Percentiles rank a stretch among this genome's conserved stretches.
Evolutionary conservation across 2,329 filamentous ascomycete species (phyloP).

Genomic region (Fusarium sp.): DNA sequence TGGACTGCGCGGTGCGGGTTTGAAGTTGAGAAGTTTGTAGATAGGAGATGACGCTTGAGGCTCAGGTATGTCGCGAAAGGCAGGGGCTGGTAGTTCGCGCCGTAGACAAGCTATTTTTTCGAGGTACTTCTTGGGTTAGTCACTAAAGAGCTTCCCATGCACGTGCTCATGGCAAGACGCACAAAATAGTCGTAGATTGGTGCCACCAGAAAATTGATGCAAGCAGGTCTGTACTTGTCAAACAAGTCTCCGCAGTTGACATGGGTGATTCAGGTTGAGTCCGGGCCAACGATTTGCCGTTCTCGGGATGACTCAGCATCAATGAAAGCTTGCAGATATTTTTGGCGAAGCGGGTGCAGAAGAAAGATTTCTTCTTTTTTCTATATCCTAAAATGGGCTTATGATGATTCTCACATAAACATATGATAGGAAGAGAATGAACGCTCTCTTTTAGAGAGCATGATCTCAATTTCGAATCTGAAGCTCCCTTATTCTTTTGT

Average conservation of each 20-base stretch:
- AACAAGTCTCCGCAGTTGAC: slow-evolving; percentile 17
- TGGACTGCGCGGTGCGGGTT: slow-evolving; percentile 13
- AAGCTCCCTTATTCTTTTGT: slow-evolving; percentile 56
- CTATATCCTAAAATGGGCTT: slow-evolving; percentile 59
- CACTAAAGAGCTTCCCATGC: slow-evolving; percentile 24
- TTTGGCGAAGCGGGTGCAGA: slow-evolving; percentile 21
- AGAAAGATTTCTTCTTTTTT: slow-evolving; percentile 46
- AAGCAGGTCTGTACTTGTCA: slow-evolving; percentile 30
- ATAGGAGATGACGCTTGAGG: slow-evolving; percentile 42
- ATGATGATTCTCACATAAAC: slow-evolving; percentile 71
- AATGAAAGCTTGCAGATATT: slow-evolving; percentile 34
- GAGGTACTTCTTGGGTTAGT: slow-evolving; percentile 38
- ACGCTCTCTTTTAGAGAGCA: slow-evolving; percentile 64
- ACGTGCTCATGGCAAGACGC: slow-evolving; percentile 14
- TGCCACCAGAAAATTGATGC: slow-evolving; percentile 29
- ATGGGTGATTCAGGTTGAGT: slow-evolving; percentile 9
- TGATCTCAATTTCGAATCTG: slow-evolving; percentile 75
- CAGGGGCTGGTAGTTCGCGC: slow-evolving; percentile 46
- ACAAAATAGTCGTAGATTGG: slow-evolving; percentile 13
- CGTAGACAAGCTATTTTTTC: slow-evolving; percentile 28
- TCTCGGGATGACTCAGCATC: slow-evolving; percentile 46
- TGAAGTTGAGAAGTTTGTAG: slow-evolving; percentile 37
- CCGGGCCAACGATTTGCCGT: slow-evolving; percentile 45
- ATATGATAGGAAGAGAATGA: slow-evolving; percentile 79
- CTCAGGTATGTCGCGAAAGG: slow-evolving; percentile 45